A percentile compares a stretch with the other conserved stretches of the same genome.
These are phyloP conservation scores for Phoma sp. DNA, from an alignment of 2,329 filamentous ascomycete genomes.

Conservation along the genomic window DNA sequence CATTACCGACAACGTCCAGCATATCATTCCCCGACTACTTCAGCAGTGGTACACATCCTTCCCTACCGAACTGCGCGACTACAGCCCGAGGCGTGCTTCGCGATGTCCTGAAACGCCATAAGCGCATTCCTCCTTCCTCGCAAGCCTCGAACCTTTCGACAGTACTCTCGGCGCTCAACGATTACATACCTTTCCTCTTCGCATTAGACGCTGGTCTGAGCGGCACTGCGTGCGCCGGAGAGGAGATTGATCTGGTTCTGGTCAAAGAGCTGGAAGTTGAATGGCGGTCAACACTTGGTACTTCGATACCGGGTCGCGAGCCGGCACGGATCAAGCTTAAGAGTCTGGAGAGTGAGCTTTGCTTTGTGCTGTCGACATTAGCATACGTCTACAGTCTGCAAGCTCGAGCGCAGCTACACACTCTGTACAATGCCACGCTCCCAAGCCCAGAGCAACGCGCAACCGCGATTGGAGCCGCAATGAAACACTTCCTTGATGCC, in stretches of 20 bases:
- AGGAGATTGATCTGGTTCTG: conserved; percentile 71
- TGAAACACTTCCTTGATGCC: conserved; percentile 77
- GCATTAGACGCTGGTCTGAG: conserved; percentile 76
- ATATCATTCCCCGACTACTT: conserved; percentile 82
- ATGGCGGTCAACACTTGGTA: conserved; percentile 83
- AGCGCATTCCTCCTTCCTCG: conserved; percentile 75
- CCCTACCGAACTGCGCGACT: conserved; percentile 80
- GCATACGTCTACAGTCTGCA: conserved; percentile 75
- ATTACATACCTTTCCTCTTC: conserved; percentile 84
- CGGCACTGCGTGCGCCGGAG: conserved; percentile 59
- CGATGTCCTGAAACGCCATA: conserved; percentile 85
- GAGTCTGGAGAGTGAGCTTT: conserved; percentile 82
- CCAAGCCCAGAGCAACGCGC: conserved; percentile 68
- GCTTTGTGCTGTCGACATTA: conserved; percentile 77
- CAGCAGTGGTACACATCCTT: conserved; percentile 82
- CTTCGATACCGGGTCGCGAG: conserved; percentile 64
- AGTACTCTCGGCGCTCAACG: conserved; percentile 71
- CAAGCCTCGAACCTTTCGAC: conserved; percentile 73
- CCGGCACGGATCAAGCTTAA: conserved; percentile 70
- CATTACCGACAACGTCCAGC: conserved; percentile 85
- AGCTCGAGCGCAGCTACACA: conserved; percentile 74
- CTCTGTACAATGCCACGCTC: conserved; percentile 69
- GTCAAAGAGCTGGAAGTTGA: conserved; percentile 70
- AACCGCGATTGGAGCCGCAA: conserved; percentile 73
- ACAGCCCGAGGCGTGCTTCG: conserved; percentile 83